These are phyloP conservation scores for Fraxinus floribunda DNA, from an alignment of 305 asterid species.

Conservation along the genomic window DNA sequence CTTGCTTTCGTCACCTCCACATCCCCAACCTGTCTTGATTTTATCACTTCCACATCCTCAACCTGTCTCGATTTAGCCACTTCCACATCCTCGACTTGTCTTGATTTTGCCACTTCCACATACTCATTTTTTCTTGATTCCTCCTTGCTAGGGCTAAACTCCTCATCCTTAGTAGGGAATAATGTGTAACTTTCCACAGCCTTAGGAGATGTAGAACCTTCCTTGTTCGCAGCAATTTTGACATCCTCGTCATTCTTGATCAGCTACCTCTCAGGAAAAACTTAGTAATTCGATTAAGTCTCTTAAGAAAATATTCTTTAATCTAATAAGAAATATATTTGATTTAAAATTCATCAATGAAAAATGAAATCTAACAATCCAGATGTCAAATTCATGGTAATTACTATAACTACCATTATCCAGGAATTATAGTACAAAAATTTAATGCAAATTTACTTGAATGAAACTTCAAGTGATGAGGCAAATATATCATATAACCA, in stretches of 20 bases:
- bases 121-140: neutral
- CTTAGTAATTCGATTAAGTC: neutral
- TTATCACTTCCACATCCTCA: constrained; percentile 35
- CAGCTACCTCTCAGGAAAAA: neutral
- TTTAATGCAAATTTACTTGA: neutral
- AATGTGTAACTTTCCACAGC: neutral
- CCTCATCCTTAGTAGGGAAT: neutral
- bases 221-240: neutral
- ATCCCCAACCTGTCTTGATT: neutral
- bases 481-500: neutral
- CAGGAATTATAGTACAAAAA: neutral
- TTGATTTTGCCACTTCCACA: neutral
- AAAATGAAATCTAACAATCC: constrained; percentile 3
- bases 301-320: neutral
- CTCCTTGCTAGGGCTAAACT: neutral
- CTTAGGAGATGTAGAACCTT: neutral
- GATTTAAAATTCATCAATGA: neutral
- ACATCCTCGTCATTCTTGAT: neutral
- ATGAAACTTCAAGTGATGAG: constrained; percentile 6
- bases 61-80: constrained; percentile 23
- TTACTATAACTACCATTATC: neutral
- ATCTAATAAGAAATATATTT: neutral
- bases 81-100: constrained; percentile 29
- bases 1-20: neutral
- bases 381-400: neutral